Base-by-base conservation (phyloP, 1,284 basidiomycete species). In the Omphalotus olearius region DNA sequence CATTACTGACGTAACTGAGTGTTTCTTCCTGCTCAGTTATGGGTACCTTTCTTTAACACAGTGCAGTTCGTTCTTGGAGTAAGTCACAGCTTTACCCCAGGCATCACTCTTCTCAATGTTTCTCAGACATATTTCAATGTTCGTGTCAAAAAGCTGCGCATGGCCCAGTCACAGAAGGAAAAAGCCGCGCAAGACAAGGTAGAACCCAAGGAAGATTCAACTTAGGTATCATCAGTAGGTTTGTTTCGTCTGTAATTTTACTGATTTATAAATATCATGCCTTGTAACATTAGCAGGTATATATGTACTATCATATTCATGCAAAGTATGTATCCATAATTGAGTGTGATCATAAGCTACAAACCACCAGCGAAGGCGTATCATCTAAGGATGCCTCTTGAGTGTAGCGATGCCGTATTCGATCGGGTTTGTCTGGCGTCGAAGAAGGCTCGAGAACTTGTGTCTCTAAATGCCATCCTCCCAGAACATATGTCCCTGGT, bases 11-110 rank as follows among this genome's bases (percentile, higher is more conserved):
- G 18, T 53, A 1, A 25, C 23, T 52, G 9, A 38, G 23, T 54
- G 4, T 7, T 26, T 16, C 18, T 17, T n/a, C 23, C 13, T 33
- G 30, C 30, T 38, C 51, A 84, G 82, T 72, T 87, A 35, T 88
- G 86, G 85, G 82, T 85, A 1, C 83, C 83, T 1, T 90, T 83
- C 73, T 88, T 88, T 75, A 87, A 83, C 64, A 62, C 76, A 39
- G 73, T 90, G 47, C 76, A 80, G 60, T 88, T 88, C 64, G 63
- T 78, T 33, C 69, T 84, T 11, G 85, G 85, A 26, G 84, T 86
- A 65, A 60, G 81, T 69, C 4, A 30, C 51, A 36, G 51, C 6
- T 14, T 47, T 17, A 17, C 42, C 37, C 30, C 53, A 52, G 20
- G 55, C 40, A 47, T 46, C 50, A 14, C 13, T 38, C 30, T 47